Conservation (phyloP, 805 yeast species). For the Saccharomycopsis javanensis region DNA sequence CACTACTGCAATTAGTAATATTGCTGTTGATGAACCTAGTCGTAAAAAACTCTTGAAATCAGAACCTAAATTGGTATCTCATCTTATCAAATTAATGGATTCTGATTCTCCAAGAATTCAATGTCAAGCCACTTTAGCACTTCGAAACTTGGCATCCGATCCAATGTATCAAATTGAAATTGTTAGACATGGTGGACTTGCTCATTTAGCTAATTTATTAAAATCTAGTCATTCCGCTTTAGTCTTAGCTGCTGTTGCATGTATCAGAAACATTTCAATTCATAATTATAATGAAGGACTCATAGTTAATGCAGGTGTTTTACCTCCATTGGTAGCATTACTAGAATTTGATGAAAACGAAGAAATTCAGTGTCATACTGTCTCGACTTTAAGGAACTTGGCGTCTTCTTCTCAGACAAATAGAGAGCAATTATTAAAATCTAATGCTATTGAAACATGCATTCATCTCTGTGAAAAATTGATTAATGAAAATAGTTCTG, state of each 20-base stretch:
- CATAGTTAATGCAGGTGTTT: constrained; percentile 93
- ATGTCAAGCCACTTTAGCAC: constrained; percentile 95
- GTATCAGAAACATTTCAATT: constrained; percentile 92
- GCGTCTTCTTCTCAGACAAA: constrained; percentile 95
- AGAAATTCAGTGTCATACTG: constrained; percentile 97
- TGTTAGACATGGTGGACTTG: constrained; percentile 91
- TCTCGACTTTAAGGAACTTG: constrained; percentile 86
- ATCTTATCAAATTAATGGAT: constrained; percentile 85
- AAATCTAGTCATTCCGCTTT: constrained; percentile 87
- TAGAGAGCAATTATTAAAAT: constrained; percentile 81
- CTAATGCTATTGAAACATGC: constrained; percentile 92
- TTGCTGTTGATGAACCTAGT: constrained; percentile 92
- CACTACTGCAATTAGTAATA: constrained; percentile 92
- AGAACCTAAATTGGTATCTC: constrained; percentile 84
- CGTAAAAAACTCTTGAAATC: constrained; percentile 82
- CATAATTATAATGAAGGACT: constrained; percentile 94
- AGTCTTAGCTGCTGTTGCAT: constrained; percentile 94
- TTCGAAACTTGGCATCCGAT: constrained; percentile 93
- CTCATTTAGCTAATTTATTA: constrained; percentile 81
- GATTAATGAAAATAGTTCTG: constrained; percentile 34
- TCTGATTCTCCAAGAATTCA: constrained; percentile 90
- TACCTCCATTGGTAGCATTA: constrained; percentile 79
- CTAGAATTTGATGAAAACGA: constrained; percentile 81
- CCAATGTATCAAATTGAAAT: constrained; percentile 92
- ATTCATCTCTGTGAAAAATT: constrained; percentile 65